phyloP scores from a whole-genome alignment of 202 grass and related monocot species.

The Dendrocalamus latiflorus region DNA sequence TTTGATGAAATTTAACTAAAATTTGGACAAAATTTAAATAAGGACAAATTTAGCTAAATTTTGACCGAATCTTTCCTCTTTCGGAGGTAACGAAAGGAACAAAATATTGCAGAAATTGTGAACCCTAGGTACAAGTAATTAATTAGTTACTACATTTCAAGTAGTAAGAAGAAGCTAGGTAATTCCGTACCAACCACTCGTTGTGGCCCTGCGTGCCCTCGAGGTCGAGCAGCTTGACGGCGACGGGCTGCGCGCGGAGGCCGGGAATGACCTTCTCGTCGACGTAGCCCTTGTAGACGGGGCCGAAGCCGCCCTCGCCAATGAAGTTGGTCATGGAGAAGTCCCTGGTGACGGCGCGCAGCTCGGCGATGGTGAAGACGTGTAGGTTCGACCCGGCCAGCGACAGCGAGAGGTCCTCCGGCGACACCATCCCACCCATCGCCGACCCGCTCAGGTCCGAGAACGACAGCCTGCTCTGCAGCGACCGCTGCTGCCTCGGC shows the following conservation, averaged over 20 bases:
- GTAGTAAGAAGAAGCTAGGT: no score
- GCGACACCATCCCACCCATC: constrained; percentile 11
- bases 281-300: no score
- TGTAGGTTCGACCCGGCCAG: constrained; percentile 45
- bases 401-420: constrained; percentile 43
- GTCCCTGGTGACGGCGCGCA: constrained; percentile 38
- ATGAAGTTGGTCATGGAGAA: constrained; percentile 59
- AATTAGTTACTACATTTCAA: no score
- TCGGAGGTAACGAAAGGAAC: no score
- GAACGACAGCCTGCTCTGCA: constrained; percentile 67
- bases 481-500: constrained; percentile 21
- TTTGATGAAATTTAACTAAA: no score
- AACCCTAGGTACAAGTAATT: no score
- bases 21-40: no score
- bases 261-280: constrained; percentile 52
- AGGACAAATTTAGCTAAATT: no score
- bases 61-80: no score
- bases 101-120: no score
- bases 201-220: constrained; percentile 60
- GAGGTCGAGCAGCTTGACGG: constrained; percentile 62
- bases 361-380: constrained; percentile 47
- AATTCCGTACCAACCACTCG: constrained; percentile 77
- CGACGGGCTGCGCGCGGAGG: constrained; percentile 52
- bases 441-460: constrained; percentile 48
- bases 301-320: constrained; percentile 66